Evolutionary conservation across 2,329 filamentous ascomycete species (phyloP), one percentile per base, ranked within the genome.

Genomic region (Pezizomycotina sp.): DNA sequence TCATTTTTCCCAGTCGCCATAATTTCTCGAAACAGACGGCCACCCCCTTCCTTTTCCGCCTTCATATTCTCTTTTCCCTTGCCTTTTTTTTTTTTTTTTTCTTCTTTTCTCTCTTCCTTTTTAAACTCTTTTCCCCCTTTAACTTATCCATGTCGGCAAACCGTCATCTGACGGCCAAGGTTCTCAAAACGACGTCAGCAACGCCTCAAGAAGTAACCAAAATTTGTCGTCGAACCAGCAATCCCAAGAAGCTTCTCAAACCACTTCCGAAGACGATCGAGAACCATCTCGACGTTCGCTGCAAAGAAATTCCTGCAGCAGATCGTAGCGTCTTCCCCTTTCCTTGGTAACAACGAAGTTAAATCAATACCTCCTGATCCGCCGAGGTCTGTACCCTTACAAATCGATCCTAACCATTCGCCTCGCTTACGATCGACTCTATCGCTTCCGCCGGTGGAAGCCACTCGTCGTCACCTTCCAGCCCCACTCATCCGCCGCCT

Each of bases 281-380:
- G 36, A 18, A 34, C 42, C 30, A 33, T 34, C 18, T 36, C 46
- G 27, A 36, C 42, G 13, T 41, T 37, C 19, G 43, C 48, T 29
- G 47, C 47, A 10, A 50, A 50, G 27, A 37, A 36, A 27, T 39
- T 50, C 13, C 48, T 50, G 31, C 42, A 48, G 9, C 47, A 49
- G 25, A 43, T 46, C 22, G 40, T 50, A 24, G 47, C 46, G 10
- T 49, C 48, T n/a, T 36, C 43, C 13, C 36, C 45, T 12, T 40
- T 44, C 31, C 37, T 34, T 26, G 35, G 36, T 31, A 31, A 36
- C 8, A 36, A 44, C 16, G 13, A 36, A 24, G 41, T 44, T 19
- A 37, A 44, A 14, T 36, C 40, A 19, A 39, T 36, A 36, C 32
- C 41, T 31, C 36, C 41, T 26, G 30, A 32, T 2, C 37, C 41